Evolutionary conservation across 305 asterid genomes (phyloP), one percentile per base, ranked within the genome.

Genomic region (Plantago lanceolata): DNA sequence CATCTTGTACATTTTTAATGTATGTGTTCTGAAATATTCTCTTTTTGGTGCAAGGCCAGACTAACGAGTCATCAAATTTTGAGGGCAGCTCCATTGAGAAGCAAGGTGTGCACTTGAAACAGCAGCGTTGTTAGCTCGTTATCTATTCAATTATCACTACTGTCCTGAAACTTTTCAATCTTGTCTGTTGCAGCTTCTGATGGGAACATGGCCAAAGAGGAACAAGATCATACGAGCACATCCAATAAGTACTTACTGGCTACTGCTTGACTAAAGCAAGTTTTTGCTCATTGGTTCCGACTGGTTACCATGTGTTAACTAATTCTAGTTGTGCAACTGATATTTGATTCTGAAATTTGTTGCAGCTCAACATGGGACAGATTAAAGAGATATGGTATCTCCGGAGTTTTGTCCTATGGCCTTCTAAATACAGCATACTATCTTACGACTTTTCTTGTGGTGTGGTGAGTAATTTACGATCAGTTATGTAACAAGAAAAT

Each of bases 331-430:
- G 64, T 48, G 43, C 55, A 29, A 24, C 48, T 67, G 59, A 48
- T 64, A 45, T 48, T 58, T 59, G 17, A 20, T 28, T 49, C 16
- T 26, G 17, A 35, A 48, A 29, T 21, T 37, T 48, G 31, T 33
- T 61, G 67, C 69, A 52, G 61, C 59, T 37, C 49, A 17, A 70
- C 76, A 67, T 65, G 86, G 76, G 67, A 53, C 75, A 81, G 63
- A 75, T 73, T 91, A 84, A 88, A 83, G 86, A 86, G 88, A 78
- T 91, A 83, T 54, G 98, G 96, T 14, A 61, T 78, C 72, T 76
- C 95, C 1, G 98, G 98, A 64, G 77, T 88, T 71, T 81, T 91
- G 79, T 82, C 98, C 37, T 91, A 91, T 64, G 98, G 98, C 58
- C 76, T 91, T 52, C 85, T 91, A 29, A 91, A 91, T 65, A 91